Evolutionary conservation across 1,284 basidiomycete genomes (phyloP).

Genomic region (Gastroboletus turbinatus): DNA sequence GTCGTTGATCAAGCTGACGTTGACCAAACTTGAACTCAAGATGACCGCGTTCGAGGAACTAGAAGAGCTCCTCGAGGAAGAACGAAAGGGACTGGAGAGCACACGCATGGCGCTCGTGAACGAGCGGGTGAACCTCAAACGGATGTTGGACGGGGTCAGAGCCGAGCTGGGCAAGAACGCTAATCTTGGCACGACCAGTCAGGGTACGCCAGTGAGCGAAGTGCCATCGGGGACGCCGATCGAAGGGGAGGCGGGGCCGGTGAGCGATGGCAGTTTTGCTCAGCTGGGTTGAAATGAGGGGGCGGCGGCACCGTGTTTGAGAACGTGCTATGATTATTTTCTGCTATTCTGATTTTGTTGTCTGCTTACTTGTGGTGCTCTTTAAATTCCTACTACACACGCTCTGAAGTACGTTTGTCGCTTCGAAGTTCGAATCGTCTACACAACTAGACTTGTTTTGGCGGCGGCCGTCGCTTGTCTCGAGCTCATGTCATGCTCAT

Average conservation of each 20-base stretch:
- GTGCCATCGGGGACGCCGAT: conserved; percentile 42
- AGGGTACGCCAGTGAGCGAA: conserved; percentile 54
- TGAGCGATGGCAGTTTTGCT: conserved; percentile 46
- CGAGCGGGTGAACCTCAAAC: conserved; percentile 64
- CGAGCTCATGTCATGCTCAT: not conserved
- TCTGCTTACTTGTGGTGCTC: conserved; percentile 13
- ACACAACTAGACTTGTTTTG: conserved; percentile 12
- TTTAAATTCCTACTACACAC: conserved; percentile 4
- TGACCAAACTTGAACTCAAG: conserved; percentile 93
- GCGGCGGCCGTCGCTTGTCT: not conserved
- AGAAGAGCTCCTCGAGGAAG: conserved; percentile 86
- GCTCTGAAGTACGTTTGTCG: conserved; percentile 20
- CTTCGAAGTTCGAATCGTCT: conserved; percentile 7
- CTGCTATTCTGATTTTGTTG: conserved; percentile 23
- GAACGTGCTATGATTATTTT: conserved; percentile 28
- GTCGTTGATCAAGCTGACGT: conserved; percentile 86
- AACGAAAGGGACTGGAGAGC: conserved; percentile 73
- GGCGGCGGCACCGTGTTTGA: not conserved
- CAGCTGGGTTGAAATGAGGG: conserved; percentile 36
- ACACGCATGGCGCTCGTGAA: conserved; percentile 65
- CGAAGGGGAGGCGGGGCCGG: conserved; percentile 45
- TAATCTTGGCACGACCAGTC: conserved; percentile 50
- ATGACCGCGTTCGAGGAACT: conserved; percentile 90
- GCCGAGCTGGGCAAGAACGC: conserved; percentile 57
- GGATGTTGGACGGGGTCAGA: conserved; percentile 62